These are phyloP conservation scores for Coniella lustricola DNA, from an alignment of 2,329 filamentous ascomycete genomes.

Conservation along the genomic window DNA sequence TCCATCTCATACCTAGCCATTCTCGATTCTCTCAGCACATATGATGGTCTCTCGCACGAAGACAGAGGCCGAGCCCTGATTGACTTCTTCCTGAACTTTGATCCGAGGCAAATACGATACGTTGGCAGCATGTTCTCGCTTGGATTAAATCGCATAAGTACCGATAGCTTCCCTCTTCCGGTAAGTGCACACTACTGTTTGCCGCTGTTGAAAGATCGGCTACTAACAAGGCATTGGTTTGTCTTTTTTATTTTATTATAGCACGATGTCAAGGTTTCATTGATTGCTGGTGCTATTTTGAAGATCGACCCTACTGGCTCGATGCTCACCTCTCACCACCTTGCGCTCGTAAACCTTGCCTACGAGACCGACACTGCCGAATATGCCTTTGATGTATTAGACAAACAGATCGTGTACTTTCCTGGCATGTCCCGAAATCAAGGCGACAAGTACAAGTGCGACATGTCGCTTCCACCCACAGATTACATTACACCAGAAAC, in stretches of 20 bases:
- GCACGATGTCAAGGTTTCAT: slow-evolving; percentile 39
- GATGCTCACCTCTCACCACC: slow-evolving; percentile 59
- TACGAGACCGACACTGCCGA: slow-evolving; percentile 47
- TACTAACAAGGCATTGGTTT: neutral
- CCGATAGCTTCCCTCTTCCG: slow-evolving; percentile 31
- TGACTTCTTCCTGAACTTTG: slow-evolving; percentile 43
- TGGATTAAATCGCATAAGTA: slow-evolving; percentile 35
- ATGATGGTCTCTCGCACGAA: slow-evolving; percentile 22
- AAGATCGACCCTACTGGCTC: slow-evolving; percentile 60
- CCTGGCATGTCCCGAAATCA: slow-evolving; percentile 35
- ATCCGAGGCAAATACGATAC: slow-evolving; percentile 47
- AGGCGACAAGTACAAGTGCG: slow-evolving; percentile 37
- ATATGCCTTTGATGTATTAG: slow-evolving; percentile 53
- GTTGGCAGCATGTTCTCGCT: slow-evolving; percentile 35
- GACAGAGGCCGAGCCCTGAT: slow-evolving; percentile 23
- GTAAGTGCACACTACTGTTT: slow-evolving; percentile 23
- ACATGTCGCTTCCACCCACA: slow-evolving; percentile 36
- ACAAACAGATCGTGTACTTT: slow-evolving; percentile 60
- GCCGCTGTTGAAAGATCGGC: too few relatives aligned
- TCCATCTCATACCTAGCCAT: slow-evolving; percentile 46
- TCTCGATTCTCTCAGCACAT: slow-evolving; percentile 33
- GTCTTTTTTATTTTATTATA: too few relatives aligned
- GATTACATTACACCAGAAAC: slow-evolving; percentile 54
- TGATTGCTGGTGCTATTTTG: slow-evolving; percentile 47
- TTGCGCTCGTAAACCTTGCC: slow-evolving; percentile 51